Conservation (phyloP, 2,329 filamentous ascomycete genomes). For the Neurospora sp. region DNA sequence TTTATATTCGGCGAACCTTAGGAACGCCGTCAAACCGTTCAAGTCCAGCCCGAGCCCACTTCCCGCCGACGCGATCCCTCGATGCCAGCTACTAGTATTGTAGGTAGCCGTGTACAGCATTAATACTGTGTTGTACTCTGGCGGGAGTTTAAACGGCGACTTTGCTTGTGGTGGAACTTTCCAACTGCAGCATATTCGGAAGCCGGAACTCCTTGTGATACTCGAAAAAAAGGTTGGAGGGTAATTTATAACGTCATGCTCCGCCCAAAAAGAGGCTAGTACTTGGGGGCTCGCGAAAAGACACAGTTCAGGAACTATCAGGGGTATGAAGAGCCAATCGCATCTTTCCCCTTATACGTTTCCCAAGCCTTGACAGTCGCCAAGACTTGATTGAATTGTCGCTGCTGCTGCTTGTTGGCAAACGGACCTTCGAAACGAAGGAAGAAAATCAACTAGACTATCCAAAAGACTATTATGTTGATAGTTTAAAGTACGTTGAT, state of each 20-base stretch:
- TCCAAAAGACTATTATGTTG: too few relatives aligned
- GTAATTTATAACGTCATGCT: neutral
- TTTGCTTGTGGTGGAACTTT: neutral
- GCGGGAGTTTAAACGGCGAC: neutral
- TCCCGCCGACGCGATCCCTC: neutral
- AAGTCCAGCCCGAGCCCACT: neutral
- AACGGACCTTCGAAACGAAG: too few relatives aligned
- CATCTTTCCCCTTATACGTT: neutral
- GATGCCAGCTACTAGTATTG: neutral
- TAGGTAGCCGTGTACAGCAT: neutral
- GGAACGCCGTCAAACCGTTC: neutral
- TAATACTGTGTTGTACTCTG: neutral
- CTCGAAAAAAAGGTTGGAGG: neutral
- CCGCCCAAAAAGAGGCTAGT: neutral
- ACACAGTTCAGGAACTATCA: neutral
- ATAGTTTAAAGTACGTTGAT: too few relatives aligned
- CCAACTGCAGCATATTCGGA: neutral
- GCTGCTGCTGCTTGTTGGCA: too few relatives aligned
- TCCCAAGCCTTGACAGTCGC: too few relatives aligned
- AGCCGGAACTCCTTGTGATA: neutral
- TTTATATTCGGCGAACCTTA: neutral
- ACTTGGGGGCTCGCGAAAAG: neutral
- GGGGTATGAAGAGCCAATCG: neutral
- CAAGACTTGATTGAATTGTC: too few relatives aligned
- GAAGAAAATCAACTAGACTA: too few relatives aligned